A percentile compares a stretch with the other conserved stretches of the same genome.
These are phyloP conservation scores for Penicillium psychrosexuale DNA, from an alignment of 2,329 filamentous ascomycete species.

Conservation along the genomic window DNA sequence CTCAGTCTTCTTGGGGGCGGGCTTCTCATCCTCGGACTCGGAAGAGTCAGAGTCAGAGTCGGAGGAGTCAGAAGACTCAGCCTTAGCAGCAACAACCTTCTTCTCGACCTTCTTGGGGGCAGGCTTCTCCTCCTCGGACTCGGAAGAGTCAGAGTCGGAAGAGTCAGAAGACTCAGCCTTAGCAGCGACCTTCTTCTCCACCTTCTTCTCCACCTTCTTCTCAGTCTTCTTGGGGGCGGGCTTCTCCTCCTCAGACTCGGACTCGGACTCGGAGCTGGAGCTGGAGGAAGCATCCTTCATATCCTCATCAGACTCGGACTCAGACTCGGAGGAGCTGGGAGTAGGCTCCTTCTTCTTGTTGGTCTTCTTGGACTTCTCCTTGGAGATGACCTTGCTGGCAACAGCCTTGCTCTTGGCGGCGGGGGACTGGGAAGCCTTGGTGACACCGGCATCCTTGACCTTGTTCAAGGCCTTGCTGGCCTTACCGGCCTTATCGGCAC, in stretches of 20 bases:
- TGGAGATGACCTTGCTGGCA: constrained; percentile 40
- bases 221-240: constrained; percentile 25
- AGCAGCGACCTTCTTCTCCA: constrained; percentile 26
- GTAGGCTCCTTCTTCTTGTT: constrained; percentile 45
- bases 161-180: constrained; percentile 28
- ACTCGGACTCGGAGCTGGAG: constrained; percentile 22
- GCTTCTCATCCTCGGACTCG: constrained; percentile 39
- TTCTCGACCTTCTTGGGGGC: constrained; percentile 28
- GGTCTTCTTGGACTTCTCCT: constrained; percentile 41
- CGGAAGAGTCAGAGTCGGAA: constrained; percentile 32
- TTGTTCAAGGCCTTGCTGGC: constrained; percentile 45
- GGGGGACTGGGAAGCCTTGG: constrained; percentile 44
- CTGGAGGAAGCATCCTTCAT: constrained; percentile 32
- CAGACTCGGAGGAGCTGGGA: constrained; percentile 26
- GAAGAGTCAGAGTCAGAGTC: constrained; percentile 33
- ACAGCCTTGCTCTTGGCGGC: constrained; percentile 48
- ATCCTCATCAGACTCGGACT: constrained; percentile 40
- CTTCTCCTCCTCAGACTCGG: constrained; percentile 30
- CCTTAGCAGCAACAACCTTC: constrained; percentile 27
- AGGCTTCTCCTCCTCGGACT: constrained; percentile 34
- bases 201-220: constrained; percentile 30
- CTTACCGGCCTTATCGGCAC: constrained; percentile 35
- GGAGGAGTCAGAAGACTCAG: constrained; percentile 26
- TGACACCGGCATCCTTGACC: constrained; percentile 48
- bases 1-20: constrained; percentile 33